phyloP scores from a whole-genome alignment of 2,329 filamentous ascomycete genomes.

The Cercospora zeina region DNA sequence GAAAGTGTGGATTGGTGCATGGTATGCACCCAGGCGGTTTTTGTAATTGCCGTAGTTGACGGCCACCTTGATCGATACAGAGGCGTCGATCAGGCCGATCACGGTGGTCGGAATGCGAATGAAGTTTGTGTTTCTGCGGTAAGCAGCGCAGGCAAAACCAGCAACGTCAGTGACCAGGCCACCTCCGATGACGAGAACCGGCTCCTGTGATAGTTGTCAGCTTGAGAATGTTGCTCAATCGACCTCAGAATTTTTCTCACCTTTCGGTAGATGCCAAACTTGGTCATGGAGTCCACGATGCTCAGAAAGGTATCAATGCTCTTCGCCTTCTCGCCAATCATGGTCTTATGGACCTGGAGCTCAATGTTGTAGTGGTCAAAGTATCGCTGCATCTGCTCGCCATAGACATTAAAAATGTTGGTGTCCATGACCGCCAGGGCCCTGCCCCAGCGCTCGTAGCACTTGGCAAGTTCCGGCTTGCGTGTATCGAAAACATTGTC shows the following conservation, averaged over 20 bases:
- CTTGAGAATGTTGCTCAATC: conserved; percentile 7
- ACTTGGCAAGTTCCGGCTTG: conserved; percentile 63
- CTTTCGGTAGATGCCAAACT: conserved; percentile 63
- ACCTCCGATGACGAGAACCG: conserved; percentile 66
- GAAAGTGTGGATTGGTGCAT: conserved; percentile 69
- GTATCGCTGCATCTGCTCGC: conserved; percentile 64
- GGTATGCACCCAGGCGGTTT: conserved; percentile 71
- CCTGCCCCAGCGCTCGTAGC: conserved; percentile 65
- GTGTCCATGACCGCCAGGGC: conserved; percentile 69
- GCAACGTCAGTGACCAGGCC: conserved; percentile 72
- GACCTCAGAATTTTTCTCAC: conserved; percentile 37
- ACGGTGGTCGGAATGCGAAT: conserved; percentile 73
- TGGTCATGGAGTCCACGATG: conserved; percentile 72
- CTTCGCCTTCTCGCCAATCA: conserved; percentile 75
- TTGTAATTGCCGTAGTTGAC: conserved; percentile 77
- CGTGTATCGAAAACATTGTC: conserved; percentile 65
- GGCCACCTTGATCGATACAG: conserved; percentile 75
- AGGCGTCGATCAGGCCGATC: conserved; percentile 73
- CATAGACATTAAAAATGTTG: conserved; percentile 70
- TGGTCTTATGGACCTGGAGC: conserved; percentile 68
- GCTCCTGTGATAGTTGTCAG: conserved; percentile 50
- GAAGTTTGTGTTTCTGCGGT: conserved; percentile 71
- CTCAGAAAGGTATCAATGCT: conserved; percentile 67
- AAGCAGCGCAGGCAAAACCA: conserved; percentile 70
- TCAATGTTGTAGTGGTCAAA: conserved; percentile 64